Evolutionary conservation across 2,329 filamentous ascomycete species (phyloP), one percentile per base, ranked within the genome.

Genomic region (Tolypocladium amazonense): DNA sequence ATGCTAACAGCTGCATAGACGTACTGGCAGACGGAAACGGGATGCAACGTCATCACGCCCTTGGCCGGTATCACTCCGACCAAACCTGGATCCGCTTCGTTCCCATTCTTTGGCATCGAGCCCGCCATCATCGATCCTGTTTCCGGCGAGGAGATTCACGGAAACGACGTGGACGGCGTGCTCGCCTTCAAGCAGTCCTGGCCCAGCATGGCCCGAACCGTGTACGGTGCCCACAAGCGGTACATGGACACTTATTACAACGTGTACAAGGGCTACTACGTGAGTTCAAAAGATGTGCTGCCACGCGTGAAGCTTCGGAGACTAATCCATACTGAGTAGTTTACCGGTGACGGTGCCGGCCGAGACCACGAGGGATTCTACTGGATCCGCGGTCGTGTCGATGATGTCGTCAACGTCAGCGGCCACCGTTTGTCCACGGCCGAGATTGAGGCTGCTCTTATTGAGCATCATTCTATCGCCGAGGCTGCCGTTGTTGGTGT

Each of bases 1-100:
- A 56, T 58, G 39, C 61, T 68, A 59, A 67, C 68, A 65, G 59
- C 62, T 62, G 1, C 55, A 27, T 71, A 96, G 91, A 99, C 94
- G 58, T 99, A 99, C 83, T 99, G 94, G 94, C 94, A 99, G 84
- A 99, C 94, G 58, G 94, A 99, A 80, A 99, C 94, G 2, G 94
- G 94, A 60, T 97, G 90, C 64, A 87, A 99, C 76, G 92, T 96
- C 69, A 97, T 99, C 73, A 90, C 92, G 6, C 94, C 94, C 23
- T 81, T 99, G 61, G 92, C 89, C 56, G 94, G 94, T 71, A 84
- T 97, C 41, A 97, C 93, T 0, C 92, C 94, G 30, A 97, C 94
- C 30, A 99, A 99, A 80, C 94, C 94, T 25, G 94, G 94, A 59
- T 95, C 90, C 71, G 94, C 94, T 11, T 97, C 94, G 14, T 82